Evolutionary conservation across 176 grass and related monocot species (phyloP).

Genomic region (Paspalum vaginatum): DNA sequence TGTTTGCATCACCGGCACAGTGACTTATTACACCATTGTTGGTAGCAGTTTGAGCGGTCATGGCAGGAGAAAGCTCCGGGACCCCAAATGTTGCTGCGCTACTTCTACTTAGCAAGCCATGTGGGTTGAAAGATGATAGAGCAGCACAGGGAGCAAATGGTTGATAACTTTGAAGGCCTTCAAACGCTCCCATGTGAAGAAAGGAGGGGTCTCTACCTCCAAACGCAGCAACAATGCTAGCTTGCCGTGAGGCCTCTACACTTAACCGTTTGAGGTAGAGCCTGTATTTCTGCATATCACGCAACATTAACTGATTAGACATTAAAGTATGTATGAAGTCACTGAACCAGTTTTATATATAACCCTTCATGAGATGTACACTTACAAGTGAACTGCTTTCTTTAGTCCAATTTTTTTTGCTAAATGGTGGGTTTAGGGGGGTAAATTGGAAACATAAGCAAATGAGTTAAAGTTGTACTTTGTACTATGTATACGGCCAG

Average conservation of each 20-base stretch:
- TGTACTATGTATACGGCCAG: background rate
- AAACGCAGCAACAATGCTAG: constrained; percentile 81
- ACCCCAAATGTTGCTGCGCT: constrained; percentile 47
- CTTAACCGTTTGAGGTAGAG: constrained; percentile 91
- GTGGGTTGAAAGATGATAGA: constrained; percentile 67
- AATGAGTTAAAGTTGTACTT: background rate
- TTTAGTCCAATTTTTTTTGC: constrained; percentile 14
- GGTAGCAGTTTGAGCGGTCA: constrained; percentile 44
- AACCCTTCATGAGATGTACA: background rate
- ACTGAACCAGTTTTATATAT: background rate
- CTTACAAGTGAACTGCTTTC: constrained; percentile 9
- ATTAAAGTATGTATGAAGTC: constrained; percentile 8
- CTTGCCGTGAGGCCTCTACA: constrained; percentile 78
- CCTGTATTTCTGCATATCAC: constrained; percentile 87
- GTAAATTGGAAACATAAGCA: background rate
- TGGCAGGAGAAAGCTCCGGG: constrained; percentile 59
- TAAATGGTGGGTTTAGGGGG: background rate
- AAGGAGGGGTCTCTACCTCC: constrained; percentile 75
- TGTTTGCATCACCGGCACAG: constrained; percentile 49
- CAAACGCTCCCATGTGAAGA: constrained; percentile 78
- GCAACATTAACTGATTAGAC: constrained; percentile 34
- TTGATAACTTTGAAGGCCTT: constrained; percentile 69
- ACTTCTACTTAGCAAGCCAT: constrained; percentile 50
- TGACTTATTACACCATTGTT: constrained; percentile 38
- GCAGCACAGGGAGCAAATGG: constrained; percentile 54